A percentile compares a stretch with the other conserved stretches of the same genome.
These are phyloP conservation scores for Suhomyces atakaporum DNA, from an alignment of 1,139 yeast genomes.

Conservation along the genomic window DNA sequence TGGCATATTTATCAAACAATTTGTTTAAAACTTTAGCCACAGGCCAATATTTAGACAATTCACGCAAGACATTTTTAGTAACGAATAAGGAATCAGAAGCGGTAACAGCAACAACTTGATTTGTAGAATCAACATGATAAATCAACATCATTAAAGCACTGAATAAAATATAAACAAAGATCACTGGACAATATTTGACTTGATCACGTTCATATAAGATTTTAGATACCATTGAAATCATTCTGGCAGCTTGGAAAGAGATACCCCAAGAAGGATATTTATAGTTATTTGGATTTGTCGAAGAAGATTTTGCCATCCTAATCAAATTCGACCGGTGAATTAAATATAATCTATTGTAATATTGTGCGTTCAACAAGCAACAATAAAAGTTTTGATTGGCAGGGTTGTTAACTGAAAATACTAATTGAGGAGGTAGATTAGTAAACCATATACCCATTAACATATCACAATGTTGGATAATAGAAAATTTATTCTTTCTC, in stretches of 20 bases:
- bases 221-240: conserved; percentile 69
- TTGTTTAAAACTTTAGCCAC: conserved; percentile 45
- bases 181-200: conserved; percentile 56
- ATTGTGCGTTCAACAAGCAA: conserved; percentile 67
- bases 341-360: conserved; percentile 69
- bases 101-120: conserved; percentile 56
- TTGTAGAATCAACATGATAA: conserved; percentile 69
- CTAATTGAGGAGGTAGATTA: conserved; percentile 63
- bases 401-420: conserved; percentile 60
- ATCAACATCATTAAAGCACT: conserved; percentile 73
- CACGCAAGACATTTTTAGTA: conserved; percentile 53
- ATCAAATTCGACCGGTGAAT: conserved; percentile 73
- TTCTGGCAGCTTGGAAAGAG: conserved; percentile 82
- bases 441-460: conserved; percentile 80
- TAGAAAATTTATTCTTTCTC: conserved; percentile 51
- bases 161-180: conserved; percentile 58
- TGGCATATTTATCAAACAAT: conserved; percentile 49
- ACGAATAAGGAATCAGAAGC: conserved; percentile 60
- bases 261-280: conserved; percentile 82
- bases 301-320: conserved; percentile 47
- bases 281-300: conserved; percentile 49
- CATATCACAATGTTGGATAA: conserved; percentile 73
- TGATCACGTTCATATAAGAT: conserved; percentile 56
- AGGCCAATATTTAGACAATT: conserved; percentile 50
- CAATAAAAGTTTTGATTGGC: conserved; percentile 56